These are phyloP conservation scores for Candida sanyiensis DNA, from an alignment of 805 yeast species.

Conservation along the genomic window DNA sequence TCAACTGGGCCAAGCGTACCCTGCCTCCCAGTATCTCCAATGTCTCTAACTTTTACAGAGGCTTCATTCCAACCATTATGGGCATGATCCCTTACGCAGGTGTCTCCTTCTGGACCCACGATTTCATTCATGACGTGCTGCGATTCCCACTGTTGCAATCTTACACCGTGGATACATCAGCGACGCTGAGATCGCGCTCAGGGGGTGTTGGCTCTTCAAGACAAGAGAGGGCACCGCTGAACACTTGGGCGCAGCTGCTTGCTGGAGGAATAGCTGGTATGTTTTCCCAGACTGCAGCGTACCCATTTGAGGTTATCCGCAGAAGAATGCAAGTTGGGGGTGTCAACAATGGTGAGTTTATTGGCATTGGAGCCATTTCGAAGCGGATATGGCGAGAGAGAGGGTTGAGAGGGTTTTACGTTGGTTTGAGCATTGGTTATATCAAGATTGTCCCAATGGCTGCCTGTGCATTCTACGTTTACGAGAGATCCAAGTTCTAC, in stretches of 20 bases:
- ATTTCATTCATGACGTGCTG: conserved; percentile 79
- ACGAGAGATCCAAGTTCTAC: conserved; percentile 73
- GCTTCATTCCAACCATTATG: conserved; percentile 86
- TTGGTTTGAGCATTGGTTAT: conserved; percentile 93
- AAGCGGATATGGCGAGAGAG: conserved; percentile 58
- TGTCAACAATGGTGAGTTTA: conserved; percentile 51
- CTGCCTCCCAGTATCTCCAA: conserved; percentile 20
- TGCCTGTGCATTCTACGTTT: conserved; percentile 92
- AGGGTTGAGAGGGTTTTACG: conserved; percentile 85
- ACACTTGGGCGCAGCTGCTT: conserved; percentile 84
- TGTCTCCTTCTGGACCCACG: conserved; percentile 93
- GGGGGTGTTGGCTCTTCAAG: conserved; percentile 5
- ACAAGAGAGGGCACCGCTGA: conserved; percentile 54
- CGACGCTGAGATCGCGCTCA: conserved; percentile 17
- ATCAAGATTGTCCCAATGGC: conserved; percentile 95
- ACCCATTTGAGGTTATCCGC: conserved; percentile 92
- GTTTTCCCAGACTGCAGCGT: conserved; percentile 92
- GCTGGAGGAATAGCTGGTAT: conserved; percentile 98
- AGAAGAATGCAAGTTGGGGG: conserved; percentile 96
- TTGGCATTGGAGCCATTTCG: conserved; percentile 50
- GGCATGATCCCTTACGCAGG: conserved; percentile 99
- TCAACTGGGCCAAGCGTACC: conserved; percentile 18
- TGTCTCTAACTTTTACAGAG: conserved; percentile 73
- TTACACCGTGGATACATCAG: conserved; percentile 39
- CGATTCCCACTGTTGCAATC: conserved; percentile 51